phyloP scores from a whole-genome alignment of 2,329 filamentous ascomycete genomes.

The Scytalidium lignicola region DNA sequence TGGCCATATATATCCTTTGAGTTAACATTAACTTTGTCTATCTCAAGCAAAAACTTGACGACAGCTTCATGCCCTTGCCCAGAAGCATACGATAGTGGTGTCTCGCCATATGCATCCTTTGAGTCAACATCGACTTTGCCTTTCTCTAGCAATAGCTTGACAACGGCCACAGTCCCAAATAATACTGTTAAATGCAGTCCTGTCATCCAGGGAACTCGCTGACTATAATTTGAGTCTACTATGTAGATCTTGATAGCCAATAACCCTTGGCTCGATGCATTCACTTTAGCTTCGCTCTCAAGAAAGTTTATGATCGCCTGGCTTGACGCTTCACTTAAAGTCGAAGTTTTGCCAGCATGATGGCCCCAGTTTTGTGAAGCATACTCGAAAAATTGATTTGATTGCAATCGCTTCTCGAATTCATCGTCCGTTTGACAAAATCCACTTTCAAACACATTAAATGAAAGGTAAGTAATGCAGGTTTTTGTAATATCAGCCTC shows the following conservation, averaged over 20 bases:
- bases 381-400: constrained; percentile 27
- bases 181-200: constrained; percentile 21
- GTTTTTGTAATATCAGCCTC: constrained; percentile 10
- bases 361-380: constrained; percentile 29
- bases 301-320: constrained; percentile 15
- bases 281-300: constrained; percentile 5
- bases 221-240: constrained; percentile 4
- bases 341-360: constrained; percentile 21
- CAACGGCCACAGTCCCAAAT: constrained; percentile 16
- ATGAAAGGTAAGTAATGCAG: constrained; percentile 27
- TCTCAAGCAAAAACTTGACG: constrained; percentile 4
- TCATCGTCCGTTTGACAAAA: constrained; percentile 14
- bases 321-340: background rate
- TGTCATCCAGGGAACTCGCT: constrained; percentile 9
- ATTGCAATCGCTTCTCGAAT: constrained; percentile 16
- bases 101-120: constrained; percentile 5
- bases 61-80: constrained; percentile 10
- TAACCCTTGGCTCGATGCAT: constrained; percentile 16
- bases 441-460: constrained; percentile 17
- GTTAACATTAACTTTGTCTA: background rate
- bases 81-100: constrained; percentile 15
- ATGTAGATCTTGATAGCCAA: constrained; percentile 4
- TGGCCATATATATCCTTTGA: background rate
- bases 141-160: constrained; percentile 14
- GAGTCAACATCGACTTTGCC: constrained; percentile 10